Percentiles rank a stretch among this genome's conserved stretches.
Evolutionary conservation across 495 filamentous ascomycete species (phyloP).

Genomic region (Rhizodiscina lignyota): DNA sequence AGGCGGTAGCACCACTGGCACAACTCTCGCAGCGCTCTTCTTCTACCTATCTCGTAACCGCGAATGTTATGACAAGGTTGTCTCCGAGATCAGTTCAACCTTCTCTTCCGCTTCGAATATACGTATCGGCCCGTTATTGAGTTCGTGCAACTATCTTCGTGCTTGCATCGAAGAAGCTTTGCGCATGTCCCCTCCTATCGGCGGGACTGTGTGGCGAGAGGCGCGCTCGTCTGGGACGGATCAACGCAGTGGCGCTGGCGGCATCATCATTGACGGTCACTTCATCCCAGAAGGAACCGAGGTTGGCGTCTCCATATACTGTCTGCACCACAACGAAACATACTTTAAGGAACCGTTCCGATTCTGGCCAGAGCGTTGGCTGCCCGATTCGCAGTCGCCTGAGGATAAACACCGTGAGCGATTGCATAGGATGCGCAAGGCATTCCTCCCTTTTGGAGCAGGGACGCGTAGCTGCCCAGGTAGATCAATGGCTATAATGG

Average conservation of each 20-base stretch:
- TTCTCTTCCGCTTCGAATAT: conserved; percentile 37
- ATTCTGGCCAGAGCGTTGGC: conserved; percentile 14
- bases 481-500: conserved; percentile 13
- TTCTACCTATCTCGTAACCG: conserved; percentile 46
- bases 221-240: no score
- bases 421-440: conserved; percentile 7
- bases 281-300: conserved; percentile 28
- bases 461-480: conserved; percentile 15
- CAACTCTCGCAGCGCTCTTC: conserved; percentile 36
- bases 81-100: conserved; percentile 31
- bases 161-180: conserved; percentile 50
- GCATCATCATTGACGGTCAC: conserved; percentile 35
- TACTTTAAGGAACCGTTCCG: conserved; percentile 12
- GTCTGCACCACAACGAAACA: conserved; percentile 11
- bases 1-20: conserved; percentile 14
- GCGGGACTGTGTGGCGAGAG: conserved; percentile 39
- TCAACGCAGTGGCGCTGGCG: no score
- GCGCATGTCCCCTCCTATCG: conserved; percentile 50
- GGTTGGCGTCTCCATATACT: conserved; percentile 13
- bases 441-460: conserved; percentile 14
- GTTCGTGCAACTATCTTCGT: conserved; percentile 34
- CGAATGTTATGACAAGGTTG: conserved; percentile 24
- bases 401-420: background rate
- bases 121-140: conserved; percentile 30
- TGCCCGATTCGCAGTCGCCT: conserved; percentile 2